These are phyloP conservation scores for Aspergillus mulundensis DNA, from an alignment of 495 filamentous ascomycete genomes.

Conservation along the genomic window DNA sequence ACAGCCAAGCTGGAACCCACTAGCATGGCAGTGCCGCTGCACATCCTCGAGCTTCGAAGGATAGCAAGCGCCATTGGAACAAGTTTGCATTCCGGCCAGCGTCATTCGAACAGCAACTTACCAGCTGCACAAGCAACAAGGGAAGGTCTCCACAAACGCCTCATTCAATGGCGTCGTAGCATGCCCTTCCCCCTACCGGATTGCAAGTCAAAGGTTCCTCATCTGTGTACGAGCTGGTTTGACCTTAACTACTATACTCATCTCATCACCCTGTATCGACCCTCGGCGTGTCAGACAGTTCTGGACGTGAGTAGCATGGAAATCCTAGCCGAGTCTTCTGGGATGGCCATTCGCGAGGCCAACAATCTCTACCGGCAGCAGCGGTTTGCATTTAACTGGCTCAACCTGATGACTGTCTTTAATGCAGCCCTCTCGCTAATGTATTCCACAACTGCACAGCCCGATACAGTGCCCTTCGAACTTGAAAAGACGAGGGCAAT, in stretches of 20 bases:
- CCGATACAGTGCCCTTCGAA: constrained; percentile 19
- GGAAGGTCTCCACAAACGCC: constrained; percentile 26
- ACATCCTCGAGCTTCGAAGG: constrained; percentile 31
- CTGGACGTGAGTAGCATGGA: too few relatives aligned
- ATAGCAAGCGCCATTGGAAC: constrained; percentile 36
- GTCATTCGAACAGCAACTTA: too few relatives aligned
- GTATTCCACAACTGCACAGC: constrained; percentile 34
- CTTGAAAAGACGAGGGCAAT: constrained; percentile 24
- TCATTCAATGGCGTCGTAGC: constrained; percentile 36
- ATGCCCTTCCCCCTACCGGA: constrained; percentile 42
- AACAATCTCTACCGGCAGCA: constrained; percentile 31
- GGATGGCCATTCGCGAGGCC: constrained; percentile 36
- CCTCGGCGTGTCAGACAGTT: constrained; percentile 33
- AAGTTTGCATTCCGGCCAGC: constrained; percentile 21
- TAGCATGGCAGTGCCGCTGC: constrained; percentile 35
- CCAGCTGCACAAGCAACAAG: too few relatives aligned
- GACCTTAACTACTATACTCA: constrained; percentile 41
- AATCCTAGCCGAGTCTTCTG: constrained; percentile 29
- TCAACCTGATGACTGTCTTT: constrained; percentile 36
- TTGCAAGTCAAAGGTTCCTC: constrained; percentile 31
- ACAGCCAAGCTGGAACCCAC: constrained; percentile 23
- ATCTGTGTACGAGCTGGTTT: constrained; percentile 37
- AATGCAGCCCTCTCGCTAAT: constrained; percentile 35
- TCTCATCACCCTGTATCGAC: constrained; percentile 34
- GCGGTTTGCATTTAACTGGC: constrained; percentile 39